Base-by-base conservation (phyloP, 768 basidiomycete genomes). In the Phaeotremella fagi region DNA sequence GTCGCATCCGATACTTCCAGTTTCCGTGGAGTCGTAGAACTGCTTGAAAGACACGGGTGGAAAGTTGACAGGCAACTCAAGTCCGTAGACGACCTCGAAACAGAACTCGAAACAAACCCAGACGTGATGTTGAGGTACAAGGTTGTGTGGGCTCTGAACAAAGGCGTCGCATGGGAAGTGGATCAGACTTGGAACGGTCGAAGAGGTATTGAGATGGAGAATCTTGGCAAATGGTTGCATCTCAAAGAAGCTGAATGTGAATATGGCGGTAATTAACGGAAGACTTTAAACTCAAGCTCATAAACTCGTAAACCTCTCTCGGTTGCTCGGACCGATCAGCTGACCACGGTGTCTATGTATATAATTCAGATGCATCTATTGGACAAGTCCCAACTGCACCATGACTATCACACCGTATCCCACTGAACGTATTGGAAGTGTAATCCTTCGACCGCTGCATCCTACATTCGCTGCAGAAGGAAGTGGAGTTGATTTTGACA, bases 1-100 rank as follows among this genome's bases (percentile, higher is more conserved):
- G 63, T 57, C 11, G 73, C 69, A 2, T 64, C 67, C n/a, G 73
- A 75, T 24, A 75, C 73, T 12, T 18, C 71, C 28, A 59, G 58
- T 2, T 75, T 72, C 49, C 55, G 52, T 23, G 50, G 52, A 41
- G 42, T 75, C 3, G 72, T 71, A 12, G 58, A 68, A 14, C 51
- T 58, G 3, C 57, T 74, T 2, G 61, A 66, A n/a, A 28, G 20
- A n/a, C 12, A 6, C 27, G 45, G 44, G 5, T 49, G 35, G 42
- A 45, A 45, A 3, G 41, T 43, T 9, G 33, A 35, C 11, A 35
- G 33, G n/a, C 9, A n/a, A 35, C n/a, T 35, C 11, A 35, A 35
- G 33, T 9, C 33, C n/a, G n/a, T 9, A 35, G 33, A 35, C n/a
- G 33, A 35, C 11, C 33, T 35, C n/a, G 33, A n/a, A 35, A 35